Evolutionary conservation across 108 stramenopile genomes (phyloP).

Genomic region (Aurantiochytrium sp.): DNA sequence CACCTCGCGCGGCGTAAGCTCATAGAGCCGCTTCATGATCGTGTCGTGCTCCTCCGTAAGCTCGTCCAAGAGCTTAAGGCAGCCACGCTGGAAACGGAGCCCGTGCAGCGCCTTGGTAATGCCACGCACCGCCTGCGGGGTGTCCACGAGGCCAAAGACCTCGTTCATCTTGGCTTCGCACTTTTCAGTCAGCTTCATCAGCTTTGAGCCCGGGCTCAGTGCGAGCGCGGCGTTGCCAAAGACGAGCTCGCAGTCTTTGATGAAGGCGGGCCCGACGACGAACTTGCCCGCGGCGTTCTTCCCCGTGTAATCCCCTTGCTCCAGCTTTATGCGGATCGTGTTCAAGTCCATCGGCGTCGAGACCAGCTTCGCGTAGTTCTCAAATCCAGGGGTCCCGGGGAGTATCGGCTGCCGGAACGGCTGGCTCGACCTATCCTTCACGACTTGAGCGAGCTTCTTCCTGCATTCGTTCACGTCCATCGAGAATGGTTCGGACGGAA

Average conservation of each 20-base stretch:
- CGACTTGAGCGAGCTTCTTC: background rate
- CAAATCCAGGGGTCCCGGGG: background rate
- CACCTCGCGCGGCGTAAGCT: background rate
- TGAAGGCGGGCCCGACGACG: background rate
- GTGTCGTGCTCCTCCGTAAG: background rate
- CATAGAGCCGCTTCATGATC: background rate
- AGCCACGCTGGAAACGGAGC: background rate
- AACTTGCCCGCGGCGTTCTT: background rate
- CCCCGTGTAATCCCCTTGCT: background rate
- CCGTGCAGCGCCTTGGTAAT: background rate
- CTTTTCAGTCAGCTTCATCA: background rate
- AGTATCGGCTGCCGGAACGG: background rate
- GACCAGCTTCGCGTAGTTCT: background rate
- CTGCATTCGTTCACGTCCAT: background rate
- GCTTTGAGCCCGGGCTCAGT: background rate
- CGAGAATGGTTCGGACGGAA: background rate
- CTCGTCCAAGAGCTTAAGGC: background rate
- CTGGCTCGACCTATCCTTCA: background rate
- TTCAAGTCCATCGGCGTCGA: background rate
- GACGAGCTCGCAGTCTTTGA: slow-evolving; percentile 1
- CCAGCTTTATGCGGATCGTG: background rate
- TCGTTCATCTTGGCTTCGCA: background rate
- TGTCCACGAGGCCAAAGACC: background rate
- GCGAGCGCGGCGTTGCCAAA: background rate
- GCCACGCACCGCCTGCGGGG: background rate